These are phyloP conservation scores for Groenewaldozyma tartarivorans DNA, from an alignment of 805 yeast species.

Conservation along the genomic window DNA sequence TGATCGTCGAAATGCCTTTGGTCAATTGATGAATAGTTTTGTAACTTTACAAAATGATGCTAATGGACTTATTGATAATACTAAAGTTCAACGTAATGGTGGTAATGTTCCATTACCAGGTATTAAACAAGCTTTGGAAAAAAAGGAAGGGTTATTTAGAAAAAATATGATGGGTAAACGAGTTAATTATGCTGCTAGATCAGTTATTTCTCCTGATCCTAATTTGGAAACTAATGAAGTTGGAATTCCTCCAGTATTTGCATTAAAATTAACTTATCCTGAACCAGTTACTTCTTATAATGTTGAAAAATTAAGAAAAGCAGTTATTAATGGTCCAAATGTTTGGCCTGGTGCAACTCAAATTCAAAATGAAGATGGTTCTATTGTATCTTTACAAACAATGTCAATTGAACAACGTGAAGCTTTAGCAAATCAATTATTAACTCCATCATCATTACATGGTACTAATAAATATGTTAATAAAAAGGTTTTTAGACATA, in stretches of 20 bases:
- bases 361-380: conserved; percentile 92
- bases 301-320: conserved; percentile 81
- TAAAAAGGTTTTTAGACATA: conserved; percentile 92
- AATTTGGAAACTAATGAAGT: conserved; percentile 95
- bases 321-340: conserved; percentile 95
- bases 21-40: conserved; percentile 89
- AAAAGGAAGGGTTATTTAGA: conserved; percentile 96
- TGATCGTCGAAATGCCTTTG: conserved; percentile 68
- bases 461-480: conserved; percentile 55
- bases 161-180: conserved; percentile 99
- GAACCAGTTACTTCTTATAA: conserved; percentile 95
- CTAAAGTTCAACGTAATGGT: conserved; percentile 70
- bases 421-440: conserved; percentile 85
- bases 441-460: conserved; percentile 57
- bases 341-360: conserved; percentile 98
- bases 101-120: conserved; percentile 72
- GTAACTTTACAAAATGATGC: conserved; percentile 93
- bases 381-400: conserved; percentile 67
- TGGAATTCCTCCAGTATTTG: conserved; percentile 98
- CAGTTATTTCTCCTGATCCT: conserved; percentile 98
- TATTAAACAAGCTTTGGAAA: conserved; percentile 92
- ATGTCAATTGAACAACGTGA: conserved; percentile 92
- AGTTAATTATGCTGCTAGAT: conserved; percentile 97
- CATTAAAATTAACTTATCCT: conserved; percentile 89
- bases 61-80: conserved; percentile 84